Evolutionary conservation across 352 stramenopile genomes (phyloP).

Genomic region (Globisporangium perplexum): DNA sequence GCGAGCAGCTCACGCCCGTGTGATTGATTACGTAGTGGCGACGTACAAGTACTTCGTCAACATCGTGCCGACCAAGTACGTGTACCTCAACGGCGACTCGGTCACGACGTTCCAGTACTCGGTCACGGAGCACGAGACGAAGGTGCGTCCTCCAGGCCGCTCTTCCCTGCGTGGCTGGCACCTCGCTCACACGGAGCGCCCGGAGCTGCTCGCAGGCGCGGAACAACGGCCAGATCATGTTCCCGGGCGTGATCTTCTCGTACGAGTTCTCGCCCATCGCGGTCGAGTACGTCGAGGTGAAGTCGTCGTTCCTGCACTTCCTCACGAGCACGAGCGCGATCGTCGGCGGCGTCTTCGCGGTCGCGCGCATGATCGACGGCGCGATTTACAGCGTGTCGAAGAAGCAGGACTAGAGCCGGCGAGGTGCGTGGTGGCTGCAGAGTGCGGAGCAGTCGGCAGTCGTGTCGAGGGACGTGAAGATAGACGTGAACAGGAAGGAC

Average conservation of each 20-base stretch:
- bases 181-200: no score
- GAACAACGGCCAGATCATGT: conserved; percentile 50
- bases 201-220: conserved; percentile 15
- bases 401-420: conserved; percentile 66
- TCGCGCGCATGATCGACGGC: conserved; percentile 82
- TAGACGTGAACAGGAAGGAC: not conserved
- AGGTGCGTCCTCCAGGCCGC: conserved; percentile 10
- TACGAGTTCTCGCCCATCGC: conserved; percentile 89
- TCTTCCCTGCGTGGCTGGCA: no score
- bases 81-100: conserved; percentile 62
- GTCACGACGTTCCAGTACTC: conserved; percentile 86
- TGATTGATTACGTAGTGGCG: conserved; percentile 62
- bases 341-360: conserved; percentile 80
- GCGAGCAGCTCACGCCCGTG: no score
- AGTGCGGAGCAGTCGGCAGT: no score
- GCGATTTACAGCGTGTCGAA: conserved; percentile 88
- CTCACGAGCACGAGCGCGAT: conserved; percentile 86
- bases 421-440: not conserved
- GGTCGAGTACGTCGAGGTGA: conserved; percentile 84
- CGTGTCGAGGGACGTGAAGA: not conserved
- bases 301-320: conserved; percentile 81
- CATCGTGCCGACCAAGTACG: conserved; percentile 81
- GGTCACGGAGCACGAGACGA: conserved; percentile 76
- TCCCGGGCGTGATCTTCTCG: conserved; percentile 83
- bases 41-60: conserved; percentile 89